phyloP scores from a whole-genome alignment of 306 rosid genomes.

The Bauhinia variegata region DNA sequence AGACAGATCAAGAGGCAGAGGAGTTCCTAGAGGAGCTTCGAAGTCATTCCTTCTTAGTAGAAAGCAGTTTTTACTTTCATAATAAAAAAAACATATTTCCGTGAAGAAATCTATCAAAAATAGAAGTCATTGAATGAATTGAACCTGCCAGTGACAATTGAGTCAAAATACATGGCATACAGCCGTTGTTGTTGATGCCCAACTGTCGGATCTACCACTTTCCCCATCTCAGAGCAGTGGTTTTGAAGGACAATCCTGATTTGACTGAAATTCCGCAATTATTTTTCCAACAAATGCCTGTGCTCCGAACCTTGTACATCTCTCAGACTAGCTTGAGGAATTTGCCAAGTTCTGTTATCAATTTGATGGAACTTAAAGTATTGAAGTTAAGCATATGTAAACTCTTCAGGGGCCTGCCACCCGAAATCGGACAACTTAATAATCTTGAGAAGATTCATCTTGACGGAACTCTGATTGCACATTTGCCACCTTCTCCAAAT shows the following conservation, averaged over 20 bases:
- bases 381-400: neutral
- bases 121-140: no score
- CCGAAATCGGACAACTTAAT: neutral
- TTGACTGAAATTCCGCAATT: neutral
- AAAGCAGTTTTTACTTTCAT: no score
- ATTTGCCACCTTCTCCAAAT: neutral
- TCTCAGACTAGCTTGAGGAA: no score
- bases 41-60: no score
- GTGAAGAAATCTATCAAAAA: no score
- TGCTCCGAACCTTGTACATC: neutral
- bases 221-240: neutral
- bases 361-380: neutral
- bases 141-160: no score
- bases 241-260: neutral
- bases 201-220: neutral
- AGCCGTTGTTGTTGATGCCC: neutral
- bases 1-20: no score
- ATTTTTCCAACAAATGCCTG: neutral
- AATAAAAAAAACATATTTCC: no score
- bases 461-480: neutral
- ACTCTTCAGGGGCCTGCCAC: neutral
- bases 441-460: conserved; percentile 12
- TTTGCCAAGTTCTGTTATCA: no score
- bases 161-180: neutral
- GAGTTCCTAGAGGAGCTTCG: no score